phyloP scores from a whole-genome alignment of 2,329 filamentous ascomycete species.

The Magnaporthiopsis incrustans region DNA sequence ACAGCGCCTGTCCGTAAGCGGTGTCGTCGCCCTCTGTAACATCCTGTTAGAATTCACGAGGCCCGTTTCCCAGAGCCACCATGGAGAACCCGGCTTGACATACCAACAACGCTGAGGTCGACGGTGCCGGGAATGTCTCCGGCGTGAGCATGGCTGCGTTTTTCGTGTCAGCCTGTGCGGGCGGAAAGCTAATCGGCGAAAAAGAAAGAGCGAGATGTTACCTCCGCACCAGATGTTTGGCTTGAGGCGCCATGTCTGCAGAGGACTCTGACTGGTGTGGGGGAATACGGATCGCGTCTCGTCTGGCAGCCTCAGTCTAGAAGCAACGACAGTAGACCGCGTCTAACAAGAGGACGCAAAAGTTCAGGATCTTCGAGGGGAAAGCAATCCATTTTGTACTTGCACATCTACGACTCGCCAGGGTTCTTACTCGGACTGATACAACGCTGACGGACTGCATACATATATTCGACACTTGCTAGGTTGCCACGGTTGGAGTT shows the following conservation, averaged over 20 bases:
- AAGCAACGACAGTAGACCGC: background rate
- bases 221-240: slow-evolving; percentile 6
- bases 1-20: slow-evolving; percentile 51
- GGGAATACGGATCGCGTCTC: background rate
- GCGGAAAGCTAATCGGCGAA: too few relatives aligned
- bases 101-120: slow-evolving; percentile 24
- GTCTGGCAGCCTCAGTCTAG: background rate
- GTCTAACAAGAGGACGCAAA: background rate
- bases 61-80: background rate
- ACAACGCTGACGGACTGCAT: too few relatives aligned
- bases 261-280: background rate
- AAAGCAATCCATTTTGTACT: background rate
- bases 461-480: too few relatives aligned
- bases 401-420: background rate
- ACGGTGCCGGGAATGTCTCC: slow-evolving; percentile 19
- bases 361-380: background rate
- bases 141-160: slow-evolving; percentile 18
- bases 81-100: slow-evolving; percentile 5
- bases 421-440: background rate
- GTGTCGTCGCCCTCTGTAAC: slow-evolving; percentile 47
- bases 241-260: background rate
- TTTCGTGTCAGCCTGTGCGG: background rate
- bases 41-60: background rate
- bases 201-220: background rate
- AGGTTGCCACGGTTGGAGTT: background rate